Conservation (phyloP, 2,329 filamentous ascomycete species). For the Calonectria naviculata region DNA sequence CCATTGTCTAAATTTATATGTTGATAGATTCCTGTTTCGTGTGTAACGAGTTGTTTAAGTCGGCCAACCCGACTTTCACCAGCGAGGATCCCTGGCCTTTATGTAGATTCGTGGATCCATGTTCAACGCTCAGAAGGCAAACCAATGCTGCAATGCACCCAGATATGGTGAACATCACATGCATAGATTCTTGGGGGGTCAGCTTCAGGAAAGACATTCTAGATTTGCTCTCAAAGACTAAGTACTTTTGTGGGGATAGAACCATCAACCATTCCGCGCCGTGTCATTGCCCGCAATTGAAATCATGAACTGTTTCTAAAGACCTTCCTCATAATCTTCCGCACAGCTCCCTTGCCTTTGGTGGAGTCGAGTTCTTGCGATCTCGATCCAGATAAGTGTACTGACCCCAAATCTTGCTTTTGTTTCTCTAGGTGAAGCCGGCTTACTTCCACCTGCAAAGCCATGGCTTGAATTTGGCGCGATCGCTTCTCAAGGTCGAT, state of each 20-base stretch:
- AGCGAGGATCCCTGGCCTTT: too few species aligned
- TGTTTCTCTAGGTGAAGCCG: not conserved
- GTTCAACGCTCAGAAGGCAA: not conserved
- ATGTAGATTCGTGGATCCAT: not conserved
- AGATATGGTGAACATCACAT: not conserved
- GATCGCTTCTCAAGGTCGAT: conserved; percentile 23
- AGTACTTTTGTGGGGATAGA: not conserved
- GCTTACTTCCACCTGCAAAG: conserved; percentile 2
- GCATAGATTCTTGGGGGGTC: not conserved
- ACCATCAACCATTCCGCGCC: not conserved
- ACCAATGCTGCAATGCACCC: too few species aligned
- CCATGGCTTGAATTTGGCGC: not conserved
- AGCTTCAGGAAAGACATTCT: not conserved
- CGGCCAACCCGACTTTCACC: not conserved
- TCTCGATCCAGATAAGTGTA: not conserved
- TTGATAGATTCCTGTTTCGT: not conserved
- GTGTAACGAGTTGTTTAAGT: too few species aligned
- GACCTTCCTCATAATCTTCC: conserved; percentile 16
- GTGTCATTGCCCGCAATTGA: not conserved
- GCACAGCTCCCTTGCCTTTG: conserved; percentile 7
- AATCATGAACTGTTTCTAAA: conserved; percentile 10
- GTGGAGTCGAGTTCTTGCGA: not conserved
- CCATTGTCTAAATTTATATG: not conserved
- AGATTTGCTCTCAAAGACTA: not conserved
- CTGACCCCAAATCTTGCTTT: not conserved